Conservation (phyloP, 1,284 basidiomycete species). For the Mycosarcoma maydis region DNA sequence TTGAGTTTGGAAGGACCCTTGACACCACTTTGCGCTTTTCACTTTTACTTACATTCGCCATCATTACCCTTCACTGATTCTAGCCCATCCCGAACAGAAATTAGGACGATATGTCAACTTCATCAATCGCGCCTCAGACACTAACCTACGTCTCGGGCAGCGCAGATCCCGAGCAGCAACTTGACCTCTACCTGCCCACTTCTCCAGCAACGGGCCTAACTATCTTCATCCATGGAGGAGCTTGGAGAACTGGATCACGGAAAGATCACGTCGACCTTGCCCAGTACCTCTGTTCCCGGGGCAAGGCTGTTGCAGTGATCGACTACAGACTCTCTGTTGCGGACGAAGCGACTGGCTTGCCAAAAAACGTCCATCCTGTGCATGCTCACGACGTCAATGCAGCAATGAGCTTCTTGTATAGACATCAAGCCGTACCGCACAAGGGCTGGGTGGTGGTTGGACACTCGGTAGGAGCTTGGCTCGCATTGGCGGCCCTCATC, state of each 20-base stretch:
- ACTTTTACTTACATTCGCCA: too few relatives aligned
- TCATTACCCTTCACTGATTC: too few relatives aligned
- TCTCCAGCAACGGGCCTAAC: slow-evolving; percentile 10
- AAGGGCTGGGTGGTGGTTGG: slow-evolving; percentile 28
- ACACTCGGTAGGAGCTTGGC: slow-evolving; percentile 47
- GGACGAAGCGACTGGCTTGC: slow-evolving; percentile 11
- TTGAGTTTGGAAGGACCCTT: slow-evolving; percentile 11
- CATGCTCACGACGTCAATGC: slow-evolving; percentile 37
- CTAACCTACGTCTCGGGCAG: slow-evolving; percentile 23
- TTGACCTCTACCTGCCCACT: slow-evolving; percentile 34
- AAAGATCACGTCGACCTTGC: slow-evolving; percentile 36
- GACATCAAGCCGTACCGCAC: slow-evolving; percentile 9
- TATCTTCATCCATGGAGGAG: slow-evolving; percentile 44
- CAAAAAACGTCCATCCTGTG: slow-evolving; percentile 25
- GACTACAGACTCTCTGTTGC: slow-evolving; percentile 43
- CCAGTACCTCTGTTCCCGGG: slow-evolving; percentile 11
- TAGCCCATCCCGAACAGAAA: too few relatives aligned
- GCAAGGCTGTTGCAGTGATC: slow-evolving; percentile 37
- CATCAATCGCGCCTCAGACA: background rate
- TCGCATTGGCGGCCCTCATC: slow-evolving; percentile 27
- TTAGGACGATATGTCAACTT: slow-evolving; percentile 1
- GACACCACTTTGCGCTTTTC: too few relatives aligned
- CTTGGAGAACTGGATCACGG: slow-evolving; percentile 45
- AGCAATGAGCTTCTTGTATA: slow-evolving; percentile 24
- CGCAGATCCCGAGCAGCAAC: slow-evolving; percentile 32